phyloP scores from a whole-genome alignment of 208 protist species.

The Trypanosoma lewisi region DNA sequence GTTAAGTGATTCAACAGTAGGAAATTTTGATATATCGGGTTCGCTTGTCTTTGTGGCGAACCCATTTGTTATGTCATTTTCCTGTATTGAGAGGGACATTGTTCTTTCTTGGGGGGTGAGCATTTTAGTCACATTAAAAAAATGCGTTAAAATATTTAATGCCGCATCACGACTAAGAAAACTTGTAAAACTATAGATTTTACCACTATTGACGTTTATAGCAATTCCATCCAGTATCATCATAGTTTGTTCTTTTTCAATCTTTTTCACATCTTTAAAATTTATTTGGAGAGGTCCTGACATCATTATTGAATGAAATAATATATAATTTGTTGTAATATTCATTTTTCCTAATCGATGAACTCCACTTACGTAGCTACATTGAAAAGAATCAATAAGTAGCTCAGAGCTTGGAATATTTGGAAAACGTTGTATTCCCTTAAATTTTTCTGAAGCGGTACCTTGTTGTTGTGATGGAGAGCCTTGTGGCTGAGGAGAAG shows the following conservation, averaged over 20 bases:
- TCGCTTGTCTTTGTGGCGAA: conserved; percentile 46
- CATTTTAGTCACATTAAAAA: conserved; percentile 24
- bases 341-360: conserved; percentile 51
- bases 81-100: not conserved
- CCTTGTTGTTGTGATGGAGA: not conserved
- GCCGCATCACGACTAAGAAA: conserved; percentile 54
- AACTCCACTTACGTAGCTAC: conserved; percentile 50
- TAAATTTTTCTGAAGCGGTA: conserved; percentile 6
- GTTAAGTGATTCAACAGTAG: conserved; percentile 39
- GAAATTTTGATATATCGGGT: conserved; percentile 40
- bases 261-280: conserved; percentile 37
- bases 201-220: conserved; percentile 31
- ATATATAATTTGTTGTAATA: conserved; percentile 46
- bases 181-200: conserved; percentile 43
- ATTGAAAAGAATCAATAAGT: conserved; percentile 46
- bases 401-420: conserved; percentile 34
- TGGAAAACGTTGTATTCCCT: conserved; percentile 40
- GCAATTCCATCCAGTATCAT: conserved; percentile 56
- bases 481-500: not conserved
- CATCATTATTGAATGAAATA: conserved; percentile 62
- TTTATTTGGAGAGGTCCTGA: conserved; percentile 34
- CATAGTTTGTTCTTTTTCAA: conserved; percentile 61
- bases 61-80: not conserved
- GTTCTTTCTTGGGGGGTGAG: not conserved
- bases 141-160: conserved; percentile 35